A percentile compares a stretch with the other conserved stretches of the same genome.
These are phyloP conservation scores for Talaromyces sp. DNA, from an alignment of 2,329 filamentous ascomycete genomes.

Conservation along the genomic window DNA sequence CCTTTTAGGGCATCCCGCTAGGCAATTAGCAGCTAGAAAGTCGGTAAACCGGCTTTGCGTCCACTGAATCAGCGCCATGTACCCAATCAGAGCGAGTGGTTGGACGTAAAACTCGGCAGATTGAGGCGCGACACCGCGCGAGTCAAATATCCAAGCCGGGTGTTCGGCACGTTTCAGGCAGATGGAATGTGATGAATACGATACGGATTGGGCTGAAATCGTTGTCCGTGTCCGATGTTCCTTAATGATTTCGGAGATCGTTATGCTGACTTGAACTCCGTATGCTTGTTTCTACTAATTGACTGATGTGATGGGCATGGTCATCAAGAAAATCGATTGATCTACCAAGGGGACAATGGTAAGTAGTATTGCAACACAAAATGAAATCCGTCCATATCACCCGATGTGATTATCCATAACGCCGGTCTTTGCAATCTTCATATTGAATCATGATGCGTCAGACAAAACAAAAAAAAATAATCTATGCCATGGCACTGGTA, in stretches of 20 bases:
- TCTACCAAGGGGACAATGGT: not conserved
- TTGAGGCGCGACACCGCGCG: not conserved
- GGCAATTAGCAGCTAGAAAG: not conserved
- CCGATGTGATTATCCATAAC: not conserved
- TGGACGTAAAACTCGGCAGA: not conserved
- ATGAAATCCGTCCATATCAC: not conserved
- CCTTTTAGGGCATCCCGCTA: not conserved
- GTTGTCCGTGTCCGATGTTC: not conserved
- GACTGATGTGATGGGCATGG: not conserved
- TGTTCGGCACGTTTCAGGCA: not conserved
- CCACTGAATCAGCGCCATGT: not conserved
- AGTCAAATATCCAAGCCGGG: not conserved
- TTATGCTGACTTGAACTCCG: not conserved
- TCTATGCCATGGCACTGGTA: slow-evolving; percentile 3
- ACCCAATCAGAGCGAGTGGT: not conserved
- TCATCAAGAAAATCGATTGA: not conserved
- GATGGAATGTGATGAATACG: not conserved
- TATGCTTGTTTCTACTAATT: not conserved
- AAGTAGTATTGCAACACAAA: not conserved
- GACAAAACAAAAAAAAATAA: not conserved
- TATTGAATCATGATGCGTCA: not conserved
- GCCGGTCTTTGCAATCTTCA: slow-evolving; percentile 1
- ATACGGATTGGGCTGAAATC: not conserved
- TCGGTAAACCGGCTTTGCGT: not conserved
- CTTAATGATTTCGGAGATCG: not conserved